phyloP scores from a whole-genome alignment of 2,329 filamentous ascomycete genomes.

The Setomelanomma holmii region DNA sequence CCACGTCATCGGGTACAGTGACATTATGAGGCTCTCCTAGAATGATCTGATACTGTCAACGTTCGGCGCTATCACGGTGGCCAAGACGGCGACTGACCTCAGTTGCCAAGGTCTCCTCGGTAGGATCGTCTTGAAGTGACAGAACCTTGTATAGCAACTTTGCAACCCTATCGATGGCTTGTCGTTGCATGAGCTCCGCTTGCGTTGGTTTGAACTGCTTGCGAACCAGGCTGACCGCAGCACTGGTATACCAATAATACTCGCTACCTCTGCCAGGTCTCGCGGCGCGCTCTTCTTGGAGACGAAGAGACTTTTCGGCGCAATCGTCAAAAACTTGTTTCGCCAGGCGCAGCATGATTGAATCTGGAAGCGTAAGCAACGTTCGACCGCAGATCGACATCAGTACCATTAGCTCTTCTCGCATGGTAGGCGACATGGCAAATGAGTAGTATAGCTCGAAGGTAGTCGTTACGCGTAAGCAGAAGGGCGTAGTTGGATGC shows the following conservation, averaged over 20 bases:
- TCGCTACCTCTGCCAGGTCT: constrained; percentile 46
- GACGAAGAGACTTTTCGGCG: constrained; percentile 30
- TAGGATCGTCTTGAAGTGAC: constrained; percentile 23
- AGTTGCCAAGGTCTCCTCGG: constrained; percentile 13
- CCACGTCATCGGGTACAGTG: not conserved
- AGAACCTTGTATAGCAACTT: constrained; percentile 27
- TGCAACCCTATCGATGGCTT: constrained; percentile 28
- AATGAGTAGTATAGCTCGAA: constrained; percentile 24
- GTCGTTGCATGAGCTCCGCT: constrained; percentile 26
- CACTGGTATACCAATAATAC: constrained; percentile 44
- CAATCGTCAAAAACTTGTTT: constrained; percentile 14
- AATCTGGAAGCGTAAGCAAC: constrained; percentile 15
- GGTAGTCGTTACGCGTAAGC: constrained; percentile 27
- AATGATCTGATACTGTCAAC: constrained; percentile 5
- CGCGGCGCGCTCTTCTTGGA: constrained; percentile 45
- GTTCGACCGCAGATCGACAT: constrained; percentile 1
- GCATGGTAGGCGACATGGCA: constrained; percentile 29
- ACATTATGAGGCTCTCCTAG: not conserved
- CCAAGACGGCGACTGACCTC: constrained; percentile 12
- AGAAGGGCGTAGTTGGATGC: constrained; percentile 18
- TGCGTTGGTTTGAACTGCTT: constrained; percentile 29
- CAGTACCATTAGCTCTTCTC: constrained; percentile 6
- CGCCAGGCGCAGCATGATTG: constrained; percentile 12
- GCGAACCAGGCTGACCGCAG: constrained; percentile 40
- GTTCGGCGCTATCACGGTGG: not conserved